Percentiles rank a stretch among this genome's conserved stretches.
Evolutionary conservation across 768 basidiomycete genomes (phyloP).

Genomic region (Boletus vermiculosoides): DNA sequence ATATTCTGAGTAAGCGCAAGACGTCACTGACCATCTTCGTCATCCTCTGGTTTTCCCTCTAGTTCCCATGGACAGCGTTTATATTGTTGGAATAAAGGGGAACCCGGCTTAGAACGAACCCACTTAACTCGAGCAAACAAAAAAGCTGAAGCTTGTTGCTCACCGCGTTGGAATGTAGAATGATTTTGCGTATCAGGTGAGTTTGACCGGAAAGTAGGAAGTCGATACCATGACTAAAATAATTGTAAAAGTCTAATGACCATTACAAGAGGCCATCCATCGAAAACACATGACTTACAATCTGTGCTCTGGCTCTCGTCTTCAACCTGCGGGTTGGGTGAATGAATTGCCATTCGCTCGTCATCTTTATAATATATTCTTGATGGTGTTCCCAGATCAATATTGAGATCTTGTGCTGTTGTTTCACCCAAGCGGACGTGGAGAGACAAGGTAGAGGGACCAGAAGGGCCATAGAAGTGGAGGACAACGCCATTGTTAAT

Average conservation of each 20-base stretch:
- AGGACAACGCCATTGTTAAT: slow-evolving; percentile 71
- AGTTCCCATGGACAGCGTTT: slow-evolving; percentile 92
- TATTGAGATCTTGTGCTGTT: slow-evolving; percentile 75
- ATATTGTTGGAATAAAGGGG: slow-evolving; percentile 86
- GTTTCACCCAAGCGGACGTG: slow-evolving; percentile 70
- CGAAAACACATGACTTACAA: slow-evolving; percentile 37
- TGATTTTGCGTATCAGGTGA: slow-evolving; percentile 79
- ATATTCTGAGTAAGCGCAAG: not conserved
- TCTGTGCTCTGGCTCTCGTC: slow-evolving; percentile 53
- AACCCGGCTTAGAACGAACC: slow-evolving; percentile 61
- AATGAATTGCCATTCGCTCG: slow-evolving; percentile 82
- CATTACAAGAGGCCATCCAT: slow-evolving; percentile 1
- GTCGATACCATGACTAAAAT: slow-evolving; percentile 89
- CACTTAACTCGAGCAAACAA: slow-evolving; percentile 1
- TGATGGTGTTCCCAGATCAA: slow-evolving; percentile 77
- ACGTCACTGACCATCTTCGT: slow-evolving; percentile 64
- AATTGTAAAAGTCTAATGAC: slow-evolving; percentile 81
- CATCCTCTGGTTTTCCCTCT: slow-evolving; percentile 74
- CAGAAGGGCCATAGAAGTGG: slow-evolving; percentile 59
- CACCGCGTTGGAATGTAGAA: slow-evolving; percentile 87
- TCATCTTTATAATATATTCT: slow-evolving; percentile 86
- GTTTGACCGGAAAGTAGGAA: slow-evolving; percentile 72
- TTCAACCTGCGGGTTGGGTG: slow-evolving; percentile 40
- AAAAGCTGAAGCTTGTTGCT: slow-evolving; percentile 24
- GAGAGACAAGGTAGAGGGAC: slow-evolving; percentile 40